Conservation (phyloP, 2,329 filamentous ascomycete species). For the Fusarium duplospermum region DNA sequence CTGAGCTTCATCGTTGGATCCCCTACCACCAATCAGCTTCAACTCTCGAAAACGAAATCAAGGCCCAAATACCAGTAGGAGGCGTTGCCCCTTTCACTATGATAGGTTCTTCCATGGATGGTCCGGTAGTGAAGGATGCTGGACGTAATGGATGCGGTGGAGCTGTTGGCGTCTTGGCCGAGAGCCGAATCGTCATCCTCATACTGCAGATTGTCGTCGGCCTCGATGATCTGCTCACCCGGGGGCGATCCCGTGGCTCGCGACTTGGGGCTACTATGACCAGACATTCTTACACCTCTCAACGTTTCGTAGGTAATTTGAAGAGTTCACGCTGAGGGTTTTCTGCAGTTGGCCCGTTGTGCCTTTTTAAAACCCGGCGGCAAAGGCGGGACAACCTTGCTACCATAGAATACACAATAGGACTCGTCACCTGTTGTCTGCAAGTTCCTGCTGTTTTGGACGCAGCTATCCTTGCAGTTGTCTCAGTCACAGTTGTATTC, state of each 20-base stretch:
- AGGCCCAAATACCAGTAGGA: constrained; percentile 38
- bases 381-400: not conserved
- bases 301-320: not conserved
- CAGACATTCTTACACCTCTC: not conserved
- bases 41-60: not conserved
- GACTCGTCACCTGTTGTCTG: not conserved
- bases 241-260: not conserved
- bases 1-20: constrained; percentile 35
- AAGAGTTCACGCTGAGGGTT: not conserved
- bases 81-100: constrained; percentile 29
- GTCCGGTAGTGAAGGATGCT: constrained; percentile 39
- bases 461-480: not conserved
- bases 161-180: constrained; percentile 27
- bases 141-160: constrained; percentile 38
- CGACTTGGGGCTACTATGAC: not conserved
- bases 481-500: not conserved
- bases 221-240: not conserved
- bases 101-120: constrained; percentile 39
- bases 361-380: not conserved
- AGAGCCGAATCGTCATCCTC: constrained; percentile 27
- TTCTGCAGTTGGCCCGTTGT: not conserved
- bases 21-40: not conserved
- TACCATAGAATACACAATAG: not conserved
- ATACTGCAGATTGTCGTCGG: not conserved
- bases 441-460: not conserved